A percentile compares a stretch with the other conserved stretches of the same genome.
Conservation (phyloP, 352 stramenopile genomes). For the Phytopythium aichiense region DNA sequence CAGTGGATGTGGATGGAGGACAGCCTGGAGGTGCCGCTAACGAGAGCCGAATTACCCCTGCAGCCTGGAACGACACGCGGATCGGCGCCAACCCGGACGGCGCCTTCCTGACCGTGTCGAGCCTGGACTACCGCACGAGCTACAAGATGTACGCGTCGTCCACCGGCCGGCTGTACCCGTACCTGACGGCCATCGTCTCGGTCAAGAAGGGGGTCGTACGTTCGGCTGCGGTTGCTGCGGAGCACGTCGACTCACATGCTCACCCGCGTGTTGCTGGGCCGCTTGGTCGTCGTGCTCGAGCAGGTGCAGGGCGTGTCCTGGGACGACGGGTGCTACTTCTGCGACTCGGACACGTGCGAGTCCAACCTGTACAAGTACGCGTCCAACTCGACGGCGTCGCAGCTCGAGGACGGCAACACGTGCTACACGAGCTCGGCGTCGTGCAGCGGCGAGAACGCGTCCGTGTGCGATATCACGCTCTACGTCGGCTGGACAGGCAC, state of each 20-base stretch:
- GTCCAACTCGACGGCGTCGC: conserved; percentile 39
- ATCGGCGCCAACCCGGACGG: conserved; percentile 42
- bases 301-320: conserved; percentile 72
- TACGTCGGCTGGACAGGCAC: conserved; percentile 82
- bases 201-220: conserved; percentile 65
- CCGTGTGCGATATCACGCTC: conserved; percentile 61
- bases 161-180: conserved; percentile 47
- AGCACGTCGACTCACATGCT: not conserved
- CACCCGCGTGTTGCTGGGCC: not conserved
- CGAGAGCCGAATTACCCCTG: not conserved
- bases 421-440: conserved; percentile 44
- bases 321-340: conserved; percentile 84
- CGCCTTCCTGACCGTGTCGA: conserved; percentile 68
- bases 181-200: conserved; percentile 75
- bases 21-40: not conserved
- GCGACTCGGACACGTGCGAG: conserved; percentile 45
- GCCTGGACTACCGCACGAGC: conserved; percentile 48
- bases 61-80: conserved; percentile 69
- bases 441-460: conserved; percentile 27
- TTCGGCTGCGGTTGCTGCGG: not conserved
- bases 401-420: conserved; percentile 55
- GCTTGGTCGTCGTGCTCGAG: not conserved
- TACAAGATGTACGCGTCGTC: conserved; percentile 76
- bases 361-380: conserved; percentile 61
- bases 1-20: too few species aligned